Conservation (phyloP, 352 stramenopile species). For the Phytophthora melonis region DNA sequence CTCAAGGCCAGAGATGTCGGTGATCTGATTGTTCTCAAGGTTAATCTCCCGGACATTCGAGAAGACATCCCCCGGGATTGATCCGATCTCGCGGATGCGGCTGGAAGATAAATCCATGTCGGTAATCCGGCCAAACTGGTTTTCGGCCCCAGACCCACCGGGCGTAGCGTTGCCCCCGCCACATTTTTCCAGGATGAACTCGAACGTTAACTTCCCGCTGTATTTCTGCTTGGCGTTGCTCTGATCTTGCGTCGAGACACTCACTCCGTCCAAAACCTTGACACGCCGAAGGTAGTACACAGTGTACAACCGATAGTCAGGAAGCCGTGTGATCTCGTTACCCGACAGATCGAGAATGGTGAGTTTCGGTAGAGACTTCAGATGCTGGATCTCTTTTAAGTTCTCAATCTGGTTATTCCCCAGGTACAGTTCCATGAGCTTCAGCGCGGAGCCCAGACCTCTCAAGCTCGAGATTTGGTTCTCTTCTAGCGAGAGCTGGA, state of each 20-base stretch:
- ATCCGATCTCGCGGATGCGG: conserved; percentile 74
- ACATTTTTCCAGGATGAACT: conserved; percentile 89
- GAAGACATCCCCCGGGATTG: conserved; percentile 69
- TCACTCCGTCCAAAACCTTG: conserved; percentile 86
- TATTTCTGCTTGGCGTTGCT: conserved; percentile 90
- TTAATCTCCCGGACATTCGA: conserved; percentile 76
- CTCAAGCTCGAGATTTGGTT: conserved; percentile 83
- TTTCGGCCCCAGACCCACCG: conserved; percentile 20
- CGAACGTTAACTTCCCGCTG: conserved; percentile 84
- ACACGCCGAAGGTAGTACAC: conserved; percentile 84
- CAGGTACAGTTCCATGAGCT: conserved; percentile 91
- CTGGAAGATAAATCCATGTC: conserved; percentile 83
- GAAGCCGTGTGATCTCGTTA: conserved; percentile 73
- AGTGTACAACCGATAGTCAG: conserved; percentile 82
- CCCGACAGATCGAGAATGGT: conserved; percentile 88
- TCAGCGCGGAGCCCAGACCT: conserved; percentile 63
- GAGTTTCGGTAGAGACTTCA: conserved; percentile 84
- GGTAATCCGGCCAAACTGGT: conserved; percentile 64
- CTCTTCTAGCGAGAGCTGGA: conserved; percentile 86
- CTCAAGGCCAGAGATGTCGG: conserved; percentile 73
- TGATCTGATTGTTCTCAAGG: conserved; percentile 89
- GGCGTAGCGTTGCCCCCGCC: conserved; percentile 22
- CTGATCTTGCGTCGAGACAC: conserved; percentile 77
- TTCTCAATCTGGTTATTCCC: conserved; percentile 85
- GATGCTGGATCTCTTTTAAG: conserved; percentile 81